Base-by-base conservation (phyloP, 495 filamentous ascomycete species). In the Physcia stellaris region DNA sequence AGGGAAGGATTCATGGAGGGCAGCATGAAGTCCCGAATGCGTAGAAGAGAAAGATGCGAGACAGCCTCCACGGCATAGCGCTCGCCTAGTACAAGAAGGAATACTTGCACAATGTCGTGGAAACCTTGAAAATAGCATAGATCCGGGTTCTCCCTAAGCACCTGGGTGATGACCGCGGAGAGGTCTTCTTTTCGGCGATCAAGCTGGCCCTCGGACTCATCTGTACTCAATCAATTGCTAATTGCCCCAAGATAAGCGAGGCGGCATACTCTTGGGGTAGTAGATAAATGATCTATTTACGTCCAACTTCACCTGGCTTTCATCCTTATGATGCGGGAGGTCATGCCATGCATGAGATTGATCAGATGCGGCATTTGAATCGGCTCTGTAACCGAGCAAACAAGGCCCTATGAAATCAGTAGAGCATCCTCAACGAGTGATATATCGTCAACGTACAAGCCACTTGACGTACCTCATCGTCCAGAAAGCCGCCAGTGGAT, bases 41-140 rank as follows among this genome's bases (percentile, higher is more conserved):
- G 79, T 15, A 96, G 68, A 16, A 86, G 71, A 2, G 87, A 94
- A 38, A 98, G 73, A 16, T 77, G 80, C 23, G 80, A 65, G 11
- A 93, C 75, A 21, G 80, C 76, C 2, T 59, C 48, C 20, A 64
- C 51, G 3, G 67, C 57, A n/a, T 61, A 41, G 4, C 72, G 66
- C 24, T 62, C 55, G 15, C 77, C 80, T 2, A 96, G 64, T 5
- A 93, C 84, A 12, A 98, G 70, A 4, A 95, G 71, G 32, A 98
- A 66, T n/a, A 98, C 90, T 55, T 96, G 92, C 45, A 82, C 88
- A 51, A 98, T 95, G 59, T 98, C 90, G 54, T 98, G 90, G 59
- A 93, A 98, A 44, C 90, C 90, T 66, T 98, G 90, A 61, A 96
- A 96, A 60, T 98, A 98, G 60, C 74, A 81, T 10, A 98, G 77